These are phyloP conservation scores for Botrytis hyacinthi DNA, from an alignment of 2,329 filamentous ascomycete genomes.

Conservation along the genomic window DNA sequence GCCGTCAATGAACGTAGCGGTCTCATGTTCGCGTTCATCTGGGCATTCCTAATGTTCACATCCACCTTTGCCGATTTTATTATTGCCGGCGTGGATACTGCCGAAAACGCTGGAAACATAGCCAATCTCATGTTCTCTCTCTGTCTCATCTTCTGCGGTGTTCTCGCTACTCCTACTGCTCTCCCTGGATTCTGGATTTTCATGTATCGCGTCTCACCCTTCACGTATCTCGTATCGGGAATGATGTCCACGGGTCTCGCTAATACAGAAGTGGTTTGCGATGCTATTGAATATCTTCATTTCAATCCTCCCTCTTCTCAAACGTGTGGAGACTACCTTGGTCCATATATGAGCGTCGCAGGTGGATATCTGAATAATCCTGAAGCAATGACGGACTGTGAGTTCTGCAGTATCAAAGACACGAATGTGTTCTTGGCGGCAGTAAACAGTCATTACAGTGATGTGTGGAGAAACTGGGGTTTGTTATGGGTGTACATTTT, in stretches of 20 bases:
- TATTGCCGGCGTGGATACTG: conserved; percentile 72
- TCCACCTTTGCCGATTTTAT: conserved; percentile 78
- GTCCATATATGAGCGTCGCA: conserved; percentile 46
- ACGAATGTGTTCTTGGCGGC: conserved; percentile 52
- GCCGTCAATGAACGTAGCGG: conserved; percentile 66
- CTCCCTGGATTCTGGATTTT: conserved; percentile 80
- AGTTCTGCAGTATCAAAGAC: conserved; percentile 52
- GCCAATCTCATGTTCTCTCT: conserved; percentile 74
- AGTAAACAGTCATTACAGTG: conserved; percentile 52
- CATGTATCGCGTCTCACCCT: conserved; percentile 80
- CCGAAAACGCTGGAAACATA: conserved; percentile 73
- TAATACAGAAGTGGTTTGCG: conserved; percentile 64
- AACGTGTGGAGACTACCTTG: conserved; percentile 61
- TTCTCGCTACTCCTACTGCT: conserved; percentile 60
- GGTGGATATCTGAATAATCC: conserved; percentile 56
- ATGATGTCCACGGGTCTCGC: conserved; percentile 70
- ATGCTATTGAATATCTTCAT: conserved; percentile 64
- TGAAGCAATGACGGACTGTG: conserved; percentile 50
- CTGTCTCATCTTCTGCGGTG: conserved; percentile 72
- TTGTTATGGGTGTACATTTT: conserved; percentile 46
- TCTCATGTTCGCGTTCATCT: conserved; percentile 75
- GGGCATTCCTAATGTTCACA: conserved; percentile 75
- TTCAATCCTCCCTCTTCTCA: conserved; percentile 59
- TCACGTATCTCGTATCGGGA: conserved; percentile 76
- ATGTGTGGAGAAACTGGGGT: conserved; percentile 69